phyloP scores from a whole-genome alignment of 345 rosid genomes.

The Melastoma malabathricum region DNA sequence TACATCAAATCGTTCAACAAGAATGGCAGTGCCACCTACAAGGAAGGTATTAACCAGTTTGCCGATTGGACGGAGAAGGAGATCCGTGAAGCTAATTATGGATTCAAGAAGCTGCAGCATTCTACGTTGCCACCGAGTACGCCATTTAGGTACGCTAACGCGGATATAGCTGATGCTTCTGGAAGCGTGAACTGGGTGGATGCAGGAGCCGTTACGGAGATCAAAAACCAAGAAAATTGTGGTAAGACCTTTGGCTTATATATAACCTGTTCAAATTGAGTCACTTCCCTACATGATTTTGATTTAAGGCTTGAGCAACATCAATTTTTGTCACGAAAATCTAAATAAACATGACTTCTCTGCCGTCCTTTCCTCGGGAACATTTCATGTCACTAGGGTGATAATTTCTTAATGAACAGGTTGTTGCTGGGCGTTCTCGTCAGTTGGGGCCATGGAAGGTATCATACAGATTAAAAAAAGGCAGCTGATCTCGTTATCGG shows the following conservation, averaged over 20 bases:
- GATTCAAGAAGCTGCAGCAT: neutral
- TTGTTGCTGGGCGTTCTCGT: slow-evolving; percentile 58
- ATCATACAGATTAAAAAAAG: slow-evolving; percentile 23
- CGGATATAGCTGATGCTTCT: slow-evolving; percentile 12
- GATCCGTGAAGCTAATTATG: slow-evolving; percentile 1
- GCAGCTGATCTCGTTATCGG: slow-evolving; percentile 32
- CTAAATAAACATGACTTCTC: too few relatives aligned
- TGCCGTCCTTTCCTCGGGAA: too few relatives aligned
- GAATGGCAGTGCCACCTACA: slow-evolving; percentile 7
- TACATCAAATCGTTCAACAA: slow-evolving; percentile 23
- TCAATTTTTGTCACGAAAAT: too few relatives aligned
- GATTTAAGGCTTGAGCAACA: too few relatives aligned
- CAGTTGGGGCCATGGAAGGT: slow-evolving; percentile 44
- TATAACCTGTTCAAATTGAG: too few relatives aligned
- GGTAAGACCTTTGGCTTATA: too few relatives aligned
- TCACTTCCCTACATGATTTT: too few relatives aligned
- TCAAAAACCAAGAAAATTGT: slow-evolving; percentile 31
- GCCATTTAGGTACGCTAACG: slow-evolving; percentile 10
- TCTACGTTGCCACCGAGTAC: neutral
- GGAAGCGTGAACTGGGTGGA: slow-evolving; percentile 26
- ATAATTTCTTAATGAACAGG: too few relatives aligned
- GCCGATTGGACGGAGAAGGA: slow-evolving; percentile 9
- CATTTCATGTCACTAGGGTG: too few relatives aligned
- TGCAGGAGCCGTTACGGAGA: slow-evolving; percentile 25
- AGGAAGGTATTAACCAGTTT: slow-evolving; percentile 9